Percentiles rank a stretch among this genome's conserved stretches.
These are phyloP conservation scores for Penicillium turbatum DNA, from an alignment of 495 filamentous ascomycete species.

Conservation along the genomic window DNA sequence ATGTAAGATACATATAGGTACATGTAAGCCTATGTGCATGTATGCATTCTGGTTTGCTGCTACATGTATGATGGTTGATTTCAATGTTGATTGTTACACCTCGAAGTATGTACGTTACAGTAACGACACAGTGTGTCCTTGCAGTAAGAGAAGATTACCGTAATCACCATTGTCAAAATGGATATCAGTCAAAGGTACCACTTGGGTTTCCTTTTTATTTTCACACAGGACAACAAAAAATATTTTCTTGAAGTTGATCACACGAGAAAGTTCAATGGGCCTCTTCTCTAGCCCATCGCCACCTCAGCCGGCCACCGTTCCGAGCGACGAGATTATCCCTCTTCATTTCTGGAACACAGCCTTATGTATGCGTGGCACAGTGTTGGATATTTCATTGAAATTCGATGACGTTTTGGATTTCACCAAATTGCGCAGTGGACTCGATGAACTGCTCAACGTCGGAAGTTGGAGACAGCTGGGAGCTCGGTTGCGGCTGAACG, in stretches of 20 bases:
- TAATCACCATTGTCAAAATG: too few relatives aligned
- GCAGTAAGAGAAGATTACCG: too few relatives aligned
- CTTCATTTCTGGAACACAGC: constrained; percentile 1
- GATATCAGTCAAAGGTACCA: too few relatives aligned
- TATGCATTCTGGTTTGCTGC: too few relatives aligned
- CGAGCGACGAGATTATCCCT: not conserved
- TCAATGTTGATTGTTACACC: too few relatives aligned
- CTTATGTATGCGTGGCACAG: not conserved
- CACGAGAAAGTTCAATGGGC: not conserved
- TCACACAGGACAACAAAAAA: too few relatives aligned
- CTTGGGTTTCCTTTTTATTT: too few relatives aligned
- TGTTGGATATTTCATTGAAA: not conserved
- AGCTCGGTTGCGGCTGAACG: not conserved
- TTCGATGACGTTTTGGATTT: not conserved
- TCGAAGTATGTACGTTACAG: too few relatives aligned
- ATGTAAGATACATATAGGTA: too few relatives aligned
- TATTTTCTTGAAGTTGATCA: not conserved
- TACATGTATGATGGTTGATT: too few relatives aligned
- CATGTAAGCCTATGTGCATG: too few relatives aligned
- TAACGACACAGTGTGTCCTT: too few relatives aligned
- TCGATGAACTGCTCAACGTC: not conserved
- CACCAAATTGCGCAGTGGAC: not conserved
- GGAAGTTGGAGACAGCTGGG: not conserved
- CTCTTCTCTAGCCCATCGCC: not conserved
- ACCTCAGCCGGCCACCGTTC: not conserved